Base-by-base conservation (phyloP, 2,329 filamentous ascomycete species). In the Alternaria gansuensis region DNA sequence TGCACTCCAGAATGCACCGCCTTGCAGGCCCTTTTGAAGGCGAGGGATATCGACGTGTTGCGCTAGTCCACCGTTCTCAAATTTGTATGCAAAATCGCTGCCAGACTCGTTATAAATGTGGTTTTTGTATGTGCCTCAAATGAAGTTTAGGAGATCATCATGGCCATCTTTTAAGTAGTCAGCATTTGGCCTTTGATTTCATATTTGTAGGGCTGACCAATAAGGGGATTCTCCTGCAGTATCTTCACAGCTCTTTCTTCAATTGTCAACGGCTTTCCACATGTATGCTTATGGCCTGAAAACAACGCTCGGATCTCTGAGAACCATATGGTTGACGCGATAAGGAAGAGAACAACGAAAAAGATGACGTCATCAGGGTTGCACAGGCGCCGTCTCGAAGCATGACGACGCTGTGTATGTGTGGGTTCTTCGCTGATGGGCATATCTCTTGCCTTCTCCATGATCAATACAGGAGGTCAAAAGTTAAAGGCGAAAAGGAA, bases 1-100 rank as follows among this genome's bases (percentile, higher is more conserved):
- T 9, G 95, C 92, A 73, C 90, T 93, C 94, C 93, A 97, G 75
- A 97, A 97, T n/a, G 91, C 88, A 54, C 93, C 94, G 37, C 93
- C 93, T 62, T 89, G 87, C 66, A 84, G 82, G 1, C 93, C 93
- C 49, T 86, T 77, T 34, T 85, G 83, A 46, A 97, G 83, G 5
- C 93, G 87, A 1, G 90, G 88, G 8, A 97, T 80, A 75, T 98
- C 94, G 51, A 95, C 89, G 66, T 98, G 91, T 3, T 83, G 83
- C 0, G 76, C 72, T 51, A 96, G 78, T 0, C 85, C 86, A 31
- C 91, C 92, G 23, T 90, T 80, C 64, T 89, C 85, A 71, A 97
- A 97, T 5, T 85, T 84, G 36, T 87, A 79, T n/a, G 84, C 88
- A 79, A 97, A 97, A 48, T 88, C 86, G 11, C 84, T 78, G 24